Evolutionary conservation across 345 rosid species (phyloP), one percentile per base, ranked within the genome.

Genomic region (Toxicodendron radicans): DNA sequence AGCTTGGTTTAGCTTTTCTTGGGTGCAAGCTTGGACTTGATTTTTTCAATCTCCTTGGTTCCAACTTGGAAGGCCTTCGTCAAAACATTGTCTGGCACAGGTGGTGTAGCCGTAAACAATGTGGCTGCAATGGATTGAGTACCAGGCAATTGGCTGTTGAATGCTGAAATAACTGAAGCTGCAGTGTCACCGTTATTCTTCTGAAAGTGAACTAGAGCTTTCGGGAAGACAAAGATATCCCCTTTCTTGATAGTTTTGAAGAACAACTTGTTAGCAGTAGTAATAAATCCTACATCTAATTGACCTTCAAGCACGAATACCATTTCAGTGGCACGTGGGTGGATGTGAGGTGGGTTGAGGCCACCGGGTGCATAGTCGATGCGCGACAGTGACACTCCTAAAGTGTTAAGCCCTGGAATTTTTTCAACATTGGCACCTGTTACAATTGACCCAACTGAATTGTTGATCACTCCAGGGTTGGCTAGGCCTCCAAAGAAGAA

Each of bases 311-410:
- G 81, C 58, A 88, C 86, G 70, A 75, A 90, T 24, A 85, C 75
- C n/a, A 90, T 73, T 66, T 90, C 92, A 0, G 92, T 90, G 71
- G 89, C 94, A 0, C 92, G 88, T 30, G 92, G 92, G 78, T 90
- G 92, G 30, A 89, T 88, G 81, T 88, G 92, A 1, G 90, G 94
- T 1, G 89, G 92, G 82, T 87, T 87, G 30, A 86, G 72, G 61
- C 94, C 94, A 2, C 83, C 88, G 0, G 92, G 75, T 0, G 72
- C 77, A 43, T 82, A 86, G 79, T 90, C 94, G 33, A 88, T 75
- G 64, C 92, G 87, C 0, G 94, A 21, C 72, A 90, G 72, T 0
- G 94, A 90, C 41, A 90, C 77, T 0, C 90, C 91, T 8, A 90
- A 78, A 1, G 92, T 90, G 87, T 90, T 90, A 58, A 90, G 89